Evolutionary conservation across 2,329 filamentous ascomycete species (phyloP).

Genomic region (Ceratocystiopsis minuta): DNA sequence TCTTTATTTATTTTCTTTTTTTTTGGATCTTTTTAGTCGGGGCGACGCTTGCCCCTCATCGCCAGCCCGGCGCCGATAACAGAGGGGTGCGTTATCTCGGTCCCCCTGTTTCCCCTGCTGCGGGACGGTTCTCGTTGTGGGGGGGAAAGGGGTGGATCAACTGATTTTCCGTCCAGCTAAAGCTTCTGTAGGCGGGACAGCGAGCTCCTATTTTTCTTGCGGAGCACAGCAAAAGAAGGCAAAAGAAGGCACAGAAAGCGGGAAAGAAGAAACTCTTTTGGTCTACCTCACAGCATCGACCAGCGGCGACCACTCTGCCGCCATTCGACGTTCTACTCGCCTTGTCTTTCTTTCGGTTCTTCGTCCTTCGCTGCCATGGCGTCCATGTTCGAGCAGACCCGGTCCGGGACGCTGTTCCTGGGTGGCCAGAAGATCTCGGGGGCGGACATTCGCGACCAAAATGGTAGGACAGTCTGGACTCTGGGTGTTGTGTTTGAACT

Average conservation of each 20-base stretch:
- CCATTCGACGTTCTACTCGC: neutral
- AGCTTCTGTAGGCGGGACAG: neutral
- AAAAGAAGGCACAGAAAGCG: too few species aligned
- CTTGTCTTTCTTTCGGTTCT: neutral
- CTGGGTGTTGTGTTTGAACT: neutral
- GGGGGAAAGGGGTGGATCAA: constrained; percentile 8
- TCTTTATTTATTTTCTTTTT: too few species aligned
- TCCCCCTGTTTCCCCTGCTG: too few species aligned
- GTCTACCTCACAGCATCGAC: too few species aligned
- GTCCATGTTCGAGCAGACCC: constrained; percentile 87
- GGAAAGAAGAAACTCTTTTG: too few species aligned
- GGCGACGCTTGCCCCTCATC: neutral
- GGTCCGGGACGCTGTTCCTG: constrained; percentile 91
- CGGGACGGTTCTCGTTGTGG: too few species aligned
- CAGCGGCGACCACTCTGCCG: too few species aligned
- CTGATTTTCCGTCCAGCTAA: constrained; percentile 6
- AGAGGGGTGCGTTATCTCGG: neutral
- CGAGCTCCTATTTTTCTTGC: constrained; percentile 4
- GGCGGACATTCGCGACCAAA: constrained; percentile 90
- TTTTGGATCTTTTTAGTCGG: too few species aligned
- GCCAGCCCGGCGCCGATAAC: neutral
- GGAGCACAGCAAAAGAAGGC: too few species aligned
- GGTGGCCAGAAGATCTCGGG: constrained; percentile 96
- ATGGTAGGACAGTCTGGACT: constrained; percentile 37
- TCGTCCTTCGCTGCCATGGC: constrained; percentile 41